Evolutionary conservation across 768 basidiomycete species (phyloP), one percentile per base, ranked within the genome.

Genomic region (Tricholoma hemisulphureum): DNA sequence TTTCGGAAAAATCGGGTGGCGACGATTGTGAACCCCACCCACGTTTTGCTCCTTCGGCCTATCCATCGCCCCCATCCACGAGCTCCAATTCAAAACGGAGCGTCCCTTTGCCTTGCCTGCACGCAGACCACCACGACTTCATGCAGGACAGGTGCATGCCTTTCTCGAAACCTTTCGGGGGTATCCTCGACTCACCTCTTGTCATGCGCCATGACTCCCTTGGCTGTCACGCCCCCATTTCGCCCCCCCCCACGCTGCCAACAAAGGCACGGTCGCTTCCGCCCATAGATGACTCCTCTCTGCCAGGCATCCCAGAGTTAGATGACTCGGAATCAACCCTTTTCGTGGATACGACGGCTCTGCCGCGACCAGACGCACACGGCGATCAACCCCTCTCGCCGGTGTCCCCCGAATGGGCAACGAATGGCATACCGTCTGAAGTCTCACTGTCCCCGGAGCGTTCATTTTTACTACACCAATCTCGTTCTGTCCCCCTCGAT

Each of bases 161-260:
- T 7, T 39, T 46, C 23, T 45, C 18, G 13, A 43, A 49, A 46
- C 53, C 29, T 16, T 64, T 62, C 28, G 60, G 61, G 3, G 72
- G 75, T 14, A 55, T 74, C 21, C 68, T 75, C 52, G 72, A 75
- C 63, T 75, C 74, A 1, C 70, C 77, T 2, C 57, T 66, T 1
- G 65, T 70, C 51, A 67, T 74, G 65, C 68, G 67, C 28, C 69
- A 71, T 57, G 62, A 62, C 63, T 68, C 69, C 39, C 53, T 69
- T 48, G 59, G 62, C 20, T 67, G 57, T 26, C 69, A 71, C 29
- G 59, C 51, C 14, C 78, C 71, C 2, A 68, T 73, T 57, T 77
- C 78, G 18, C 80, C 79, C 52, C 79, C 79, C 16, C 73, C 76
- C 32, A 79, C 77, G 18, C 67, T 77, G 54, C 75, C 76, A 20